Conservation (phyloP, 2,329 filamentous ascomycete genomes). For the Fusarium nematophilum region DNA sequence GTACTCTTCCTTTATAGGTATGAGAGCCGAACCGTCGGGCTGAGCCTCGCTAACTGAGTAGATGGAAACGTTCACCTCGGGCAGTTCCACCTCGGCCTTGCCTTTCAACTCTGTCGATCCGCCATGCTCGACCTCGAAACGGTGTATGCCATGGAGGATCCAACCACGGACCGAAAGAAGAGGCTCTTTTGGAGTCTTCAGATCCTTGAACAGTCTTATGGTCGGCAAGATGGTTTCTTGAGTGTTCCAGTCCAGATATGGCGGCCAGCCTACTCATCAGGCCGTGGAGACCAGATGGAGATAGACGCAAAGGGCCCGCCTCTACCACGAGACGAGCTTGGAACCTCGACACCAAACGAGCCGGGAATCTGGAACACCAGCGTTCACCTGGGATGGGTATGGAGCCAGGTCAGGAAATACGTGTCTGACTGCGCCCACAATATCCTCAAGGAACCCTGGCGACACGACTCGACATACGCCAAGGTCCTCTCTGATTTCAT, state of each 20-base stretch:
- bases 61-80: slow-evolving; percentile 62
- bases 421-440: slow-evolving; percentile 61
- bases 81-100: slow-evolving; percentile 62
- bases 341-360: slow-evolving; percentile 53
- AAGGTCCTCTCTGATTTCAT: slow-evolving; percentile 63
- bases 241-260: slow-evolving; percentile 55
- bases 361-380: slow-evolving; percentile 63
- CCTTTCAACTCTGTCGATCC: slow-evolving; percentile 61
- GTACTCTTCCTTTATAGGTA: slow-evolving; percentile 62
- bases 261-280: slow-evolving; percentile 49
- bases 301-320: slow-evolving; percentile 52
- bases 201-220: slow-evolving; percentile 61
- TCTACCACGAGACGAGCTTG: slow-evolving; percentile 57
- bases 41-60: slow-evolving; percentile 35
- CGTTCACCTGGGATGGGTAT: slow-evolving; percentile 62
- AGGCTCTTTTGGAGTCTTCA: slow-evolving; percentile 64
- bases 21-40: not conserved
- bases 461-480: slow-evolving; percentile 63
- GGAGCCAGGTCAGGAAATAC: slow-evolving; percentile 59
- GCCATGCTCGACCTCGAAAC: slow-evolving; percentile 60
- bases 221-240: slow-evolving; percentile 57
- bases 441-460: slow-evolving; percentile 61
- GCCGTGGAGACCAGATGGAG: slow-evolving; percentile 38
- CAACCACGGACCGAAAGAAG: slow-evolving; percentile 57
- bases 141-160: slow-evolving; percentile 51